Base-by-base conservation (phyloP, 1,139 yeast genomes). In the Saccharomyces hybrid region DNA sequence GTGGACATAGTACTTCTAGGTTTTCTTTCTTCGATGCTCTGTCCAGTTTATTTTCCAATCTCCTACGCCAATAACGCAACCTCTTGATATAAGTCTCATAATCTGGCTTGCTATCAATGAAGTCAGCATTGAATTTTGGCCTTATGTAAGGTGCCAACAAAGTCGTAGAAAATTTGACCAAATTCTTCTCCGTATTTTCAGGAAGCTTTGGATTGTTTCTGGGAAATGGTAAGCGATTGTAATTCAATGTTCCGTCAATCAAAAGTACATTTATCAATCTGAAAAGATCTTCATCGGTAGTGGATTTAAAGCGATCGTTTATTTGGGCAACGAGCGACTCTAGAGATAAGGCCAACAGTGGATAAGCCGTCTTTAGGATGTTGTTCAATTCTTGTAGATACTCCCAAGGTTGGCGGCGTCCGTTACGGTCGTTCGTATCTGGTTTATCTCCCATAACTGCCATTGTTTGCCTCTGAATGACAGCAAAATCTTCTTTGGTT, bases 251-350 rank as follows among this genome's bases (percentile, higher is more conserved):
- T 50, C 96, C 98, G 72, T 95, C 99, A 65, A 90, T 90, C 58
- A 93, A 78, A 55, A 95, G 74, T 0, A 97, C 99, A 59, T 90
- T 90, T 51, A 95, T 91, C 56, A 95, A 77, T 62, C 99, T 77
- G 70, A 93, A 95, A 0, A 97, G 95, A 71, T 95, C 99, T 65
- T 93, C 99, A 69, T 95, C 99, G 0, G 95, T 90, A 51, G 89
- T 87, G 51, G 96, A 85, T 72, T 93, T 95, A 76, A 95, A 93
- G 55, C 98, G 77, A 67, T 90, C 96, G 66, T 86, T 87, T 55
- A 95, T 88, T 73, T 95, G 99, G 65, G 95, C 99, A 50, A 93
- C 97, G 58, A 95, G 75, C 0, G 98, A 89, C 71, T 95, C 99
- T 60, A 95, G 76, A 0, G 98, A 90, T 55, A 95, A 78, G 0